Percentiles rank a stretch among this genome's conserved stretches.
Conservation (phyloP, 139 green algal species). For the Yamagishiella unicocca region DNA sequence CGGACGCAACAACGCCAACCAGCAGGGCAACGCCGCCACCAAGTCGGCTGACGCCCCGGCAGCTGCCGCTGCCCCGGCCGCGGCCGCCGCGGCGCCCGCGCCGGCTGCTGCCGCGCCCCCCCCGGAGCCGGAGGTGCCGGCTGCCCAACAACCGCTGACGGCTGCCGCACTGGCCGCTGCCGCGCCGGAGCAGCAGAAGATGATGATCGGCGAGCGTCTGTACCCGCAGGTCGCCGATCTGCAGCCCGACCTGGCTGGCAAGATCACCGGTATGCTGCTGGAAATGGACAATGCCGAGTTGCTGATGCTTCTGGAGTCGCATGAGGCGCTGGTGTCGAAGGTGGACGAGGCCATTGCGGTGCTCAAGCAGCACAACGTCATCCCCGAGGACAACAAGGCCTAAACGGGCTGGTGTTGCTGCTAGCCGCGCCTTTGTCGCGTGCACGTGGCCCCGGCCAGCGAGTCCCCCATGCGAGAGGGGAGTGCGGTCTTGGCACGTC, state of each 20-base stretch:
- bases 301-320: constrained; percentile 88
- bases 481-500: too few species aligned
- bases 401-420: constrained; percentile 3
- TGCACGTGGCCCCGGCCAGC: too few species aligned
- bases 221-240: constrained; percentile 83
- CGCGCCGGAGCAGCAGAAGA: constrained; percentile 88
- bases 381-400: constrained; percentile 62
- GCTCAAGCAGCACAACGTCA: constrained; percentile 86
- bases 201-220: constrained; percentile 92
- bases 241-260: constrained; percentile 90
- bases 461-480: too few species aligned
- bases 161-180: constrained; percentile 85
- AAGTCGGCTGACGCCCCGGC: constrained; percentile 11
- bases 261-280: constrained; percentile 97
- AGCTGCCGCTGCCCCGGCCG: not conserved
- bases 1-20: constrained; percentile 6
- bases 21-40: not conserved
- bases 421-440: too few species aligned
- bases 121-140: constrained; percentile 34
- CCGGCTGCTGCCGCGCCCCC: constrained; percentile 39
- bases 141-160: constrained; percentile 52
- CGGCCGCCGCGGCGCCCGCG: constrained; percentile 44
- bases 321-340: constrained; percentile 83
- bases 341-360: constrained; percentile 91
- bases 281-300: constrained; percentile 96